Conservation (phyloP, 768 basidiomycete genomes). For the Trametes cingulata region DNA sequence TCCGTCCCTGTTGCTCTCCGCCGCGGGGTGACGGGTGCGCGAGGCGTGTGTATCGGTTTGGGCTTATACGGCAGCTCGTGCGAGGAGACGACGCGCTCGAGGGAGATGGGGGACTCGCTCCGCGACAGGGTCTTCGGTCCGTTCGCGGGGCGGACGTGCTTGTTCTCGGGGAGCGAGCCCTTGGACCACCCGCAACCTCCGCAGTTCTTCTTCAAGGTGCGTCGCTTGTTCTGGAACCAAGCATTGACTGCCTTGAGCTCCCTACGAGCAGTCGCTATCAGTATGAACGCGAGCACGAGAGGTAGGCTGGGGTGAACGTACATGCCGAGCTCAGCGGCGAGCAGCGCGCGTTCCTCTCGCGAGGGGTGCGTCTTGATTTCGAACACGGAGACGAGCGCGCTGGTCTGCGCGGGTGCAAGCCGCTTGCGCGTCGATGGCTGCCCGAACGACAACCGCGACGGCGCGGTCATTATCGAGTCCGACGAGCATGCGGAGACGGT, state of each 20-base stretch:
- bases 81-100: conserved; percentile 61
- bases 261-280: conserved; percentile 29
- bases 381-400: conserved; percentile 38
- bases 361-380: conserved; percentile 41
- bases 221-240: conserved; percentile 84
- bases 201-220: conserved; percentile 45
- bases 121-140: conserved; percentile 29
- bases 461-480: conserved; percentile 10
- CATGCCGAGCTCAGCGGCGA: conserved; percentile 43
- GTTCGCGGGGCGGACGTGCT: conserved; percentile 26
- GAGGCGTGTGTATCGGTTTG: conserved; percentile 10
- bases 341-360: conserved; percentile 41
- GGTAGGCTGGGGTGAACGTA: conserved; percentile 23
- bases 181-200: conserved; percentile 22
- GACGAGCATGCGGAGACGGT: conserved; percentile 10
- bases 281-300: neutral
- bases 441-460: neutral
- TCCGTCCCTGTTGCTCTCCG: neutral
- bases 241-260: conserved; percentile 56
- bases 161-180: conserved; percentile 22
- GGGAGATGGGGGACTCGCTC: conserved; percentile 37
- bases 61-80: conserved; percentile 41
- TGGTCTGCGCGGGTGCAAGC: conserved; percentile 34
- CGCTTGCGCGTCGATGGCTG: conserved; percentile 29
- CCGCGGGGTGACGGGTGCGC: conserved; percentile 23